These are phyloP conservation scores for Blepharisma stoltei DNA, from an alignment of 73 alveolate species.

Conservation along the genomic window DNA sequence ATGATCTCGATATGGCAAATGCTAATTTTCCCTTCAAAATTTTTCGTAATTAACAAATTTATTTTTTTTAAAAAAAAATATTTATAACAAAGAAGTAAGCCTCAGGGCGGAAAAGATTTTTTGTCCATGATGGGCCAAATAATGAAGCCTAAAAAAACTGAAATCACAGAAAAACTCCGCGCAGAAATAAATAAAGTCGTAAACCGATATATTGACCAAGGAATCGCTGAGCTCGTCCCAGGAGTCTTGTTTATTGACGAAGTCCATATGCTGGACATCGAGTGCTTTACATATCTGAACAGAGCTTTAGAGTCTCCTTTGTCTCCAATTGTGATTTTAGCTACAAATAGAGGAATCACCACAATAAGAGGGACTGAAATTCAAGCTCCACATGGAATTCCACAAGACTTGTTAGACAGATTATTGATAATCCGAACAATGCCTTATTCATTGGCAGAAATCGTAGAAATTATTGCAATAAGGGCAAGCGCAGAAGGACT, in stretches of 20 bases:
- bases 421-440: constrained; percentile 90
- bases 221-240: constrained; percentile 98
- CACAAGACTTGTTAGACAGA: constrained; percentile 96
- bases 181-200: constrained; percentile 97
- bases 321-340: constrained; percentile 98
- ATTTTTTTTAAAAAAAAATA: too few relatives aligned
- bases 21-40: too few relatives aligned
- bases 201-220: constrained; percentile 98
- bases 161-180: constrained; percentile 98
- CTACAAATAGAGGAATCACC: constrained; percentile 97
- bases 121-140: constrained; percentile 95
- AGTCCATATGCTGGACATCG: constrained; percentile 96
- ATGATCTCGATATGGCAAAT: constrained; percentile 99
- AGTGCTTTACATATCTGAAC: constrained; percentile 92
- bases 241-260: constrained; percentile 97
- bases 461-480: constrained; percentile 81
- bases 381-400: constrained; percentile 98
- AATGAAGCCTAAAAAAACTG: constrained; percentile 97
- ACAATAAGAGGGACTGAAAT: constrained; percentile 98
- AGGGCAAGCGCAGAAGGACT: constrained; percentile 64
- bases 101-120: constrained; percentile 98
- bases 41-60: too few relatives aligned
- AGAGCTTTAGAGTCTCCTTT: constrained; percentile 94
- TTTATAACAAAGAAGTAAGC: too few relatives aligned
- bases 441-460: constrained; percentile 95